Evolutionary conservation across 805 yeast genomes (phyloP).

Genomic region (Suhomyces kilbournensis): DNA sequence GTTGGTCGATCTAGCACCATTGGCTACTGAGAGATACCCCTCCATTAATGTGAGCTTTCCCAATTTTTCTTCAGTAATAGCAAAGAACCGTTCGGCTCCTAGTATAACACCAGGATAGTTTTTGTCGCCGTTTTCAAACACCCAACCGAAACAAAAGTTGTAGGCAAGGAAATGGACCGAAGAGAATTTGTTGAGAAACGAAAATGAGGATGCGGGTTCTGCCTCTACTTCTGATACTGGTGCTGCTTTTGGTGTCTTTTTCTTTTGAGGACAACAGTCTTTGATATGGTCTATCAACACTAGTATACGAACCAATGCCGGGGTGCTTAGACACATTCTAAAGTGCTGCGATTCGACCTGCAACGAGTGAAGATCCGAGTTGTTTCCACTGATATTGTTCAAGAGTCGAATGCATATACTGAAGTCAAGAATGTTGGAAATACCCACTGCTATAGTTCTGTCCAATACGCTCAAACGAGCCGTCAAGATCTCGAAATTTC

Average conservation of each 20-base stretch:
- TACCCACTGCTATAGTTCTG: constrained; percentile 37
- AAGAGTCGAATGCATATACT: constrained; percentile 42
- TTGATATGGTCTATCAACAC: neutral
- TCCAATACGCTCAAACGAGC: constrained; percentile 40
- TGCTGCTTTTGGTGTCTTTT: neutral
- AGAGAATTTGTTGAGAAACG: constrained; percentile 28
- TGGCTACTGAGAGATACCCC: constrained; percentile 70
- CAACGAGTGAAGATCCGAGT: constrained; percentile 37
- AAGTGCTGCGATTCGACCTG: constrained; percentile 59
- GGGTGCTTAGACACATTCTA: constrained; percentile 56
- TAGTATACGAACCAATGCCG: constrained; percentile 40
- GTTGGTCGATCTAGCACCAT: constrained; percentile 50
- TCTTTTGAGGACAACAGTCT: neutral
- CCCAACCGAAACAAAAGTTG: constrained; percentile 76
- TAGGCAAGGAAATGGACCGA: constrained; percentile 59
- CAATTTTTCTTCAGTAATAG: constrained; percentile 55
- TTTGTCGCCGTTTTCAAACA: constrained; percentile 48
- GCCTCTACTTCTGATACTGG: neutral
- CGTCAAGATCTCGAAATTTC: constrained; percentile 41
- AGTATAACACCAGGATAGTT: constrained; percentile 67
- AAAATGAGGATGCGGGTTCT: neutral
- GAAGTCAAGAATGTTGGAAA: constrained; percentile 43
- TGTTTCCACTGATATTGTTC: constrained; percentile 26
- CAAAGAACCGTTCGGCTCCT: constrained; percentile 74
- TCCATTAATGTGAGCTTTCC: constrained; percentile 70